phyloP scores from a whole-genome alignment of 805 yeast genomes.

The Cyberlindnera veronae region DNA sequence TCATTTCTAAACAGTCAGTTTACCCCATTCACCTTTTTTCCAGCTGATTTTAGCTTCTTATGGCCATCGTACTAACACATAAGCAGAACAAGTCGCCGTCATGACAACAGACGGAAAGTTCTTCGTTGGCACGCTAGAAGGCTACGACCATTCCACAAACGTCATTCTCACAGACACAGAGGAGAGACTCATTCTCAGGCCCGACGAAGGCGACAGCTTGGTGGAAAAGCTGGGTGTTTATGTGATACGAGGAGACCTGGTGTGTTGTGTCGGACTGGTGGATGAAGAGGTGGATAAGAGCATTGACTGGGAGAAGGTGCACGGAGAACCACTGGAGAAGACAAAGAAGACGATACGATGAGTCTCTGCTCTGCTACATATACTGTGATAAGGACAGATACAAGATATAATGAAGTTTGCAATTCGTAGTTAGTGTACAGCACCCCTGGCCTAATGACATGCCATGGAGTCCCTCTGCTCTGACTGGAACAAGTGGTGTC shows the following conservation, averaged over 20 bases:
- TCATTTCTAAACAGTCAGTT: constrained; percentile 24
- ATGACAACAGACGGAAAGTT: constrained; percentile 56
- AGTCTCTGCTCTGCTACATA: constrained; percentile 1
- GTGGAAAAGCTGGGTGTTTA: constrained; percentile 42
- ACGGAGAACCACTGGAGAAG: constrained; percentile 24
- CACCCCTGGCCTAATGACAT: constrained; percentile 19
- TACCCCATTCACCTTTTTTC: no score
- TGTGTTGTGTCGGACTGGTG: constrained; percentile 53
- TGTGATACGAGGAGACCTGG: constrained; percentile 55
- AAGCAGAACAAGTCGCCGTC: constrained; percentile 46
- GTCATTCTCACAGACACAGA: constrained; percentile 48
- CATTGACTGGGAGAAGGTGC: constrained; percentile 34
- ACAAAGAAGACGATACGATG: constrained; percentile 25
- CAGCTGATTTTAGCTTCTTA: not conserved
- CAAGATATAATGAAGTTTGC: not conserved
- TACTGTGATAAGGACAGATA: not conserved
- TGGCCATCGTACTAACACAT: constrained; percentile 5
- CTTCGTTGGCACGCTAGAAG: constrained; percentile 46
- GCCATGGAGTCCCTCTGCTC: constrained; percentile 26
- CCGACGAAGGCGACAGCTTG: constrained; percentile 24
- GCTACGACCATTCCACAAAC: constrained; percentile 66
- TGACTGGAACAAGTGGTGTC: constrained; percentile 58
- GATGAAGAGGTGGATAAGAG: constrained; percentile 39
- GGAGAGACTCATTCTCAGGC: constrained; percentile 46
- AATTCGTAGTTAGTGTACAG: not conserved